Conservation (phyloP, 345 rosid species). For the Brassica napus region DNA sequence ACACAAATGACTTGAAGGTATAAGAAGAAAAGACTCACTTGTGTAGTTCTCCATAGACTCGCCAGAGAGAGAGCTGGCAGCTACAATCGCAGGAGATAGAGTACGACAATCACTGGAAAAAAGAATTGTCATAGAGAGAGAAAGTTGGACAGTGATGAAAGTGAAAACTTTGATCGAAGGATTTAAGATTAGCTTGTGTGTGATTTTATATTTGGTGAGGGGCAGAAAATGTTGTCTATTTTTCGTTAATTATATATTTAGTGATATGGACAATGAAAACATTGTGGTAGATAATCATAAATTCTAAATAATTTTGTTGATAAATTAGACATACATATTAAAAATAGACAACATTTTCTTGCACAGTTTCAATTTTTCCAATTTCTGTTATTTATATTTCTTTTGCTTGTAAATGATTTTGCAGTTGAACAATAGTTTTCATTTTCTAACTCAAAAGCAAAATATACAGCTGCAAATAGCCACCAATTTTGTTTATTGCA, state of each 20-base stretch:
- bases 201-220: neutral
- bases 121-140: no score
- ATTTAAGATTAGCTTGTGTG: neutral
- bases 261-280: neutral
- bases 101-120: no score
- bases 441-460: neutral
- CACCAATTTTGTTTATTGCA: slow-evolving; percentile 3
- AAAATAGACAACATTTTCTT: neutral
- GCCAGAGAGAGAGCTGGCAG: no score
- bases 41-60: no score
- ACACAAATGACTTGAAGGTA: no score
- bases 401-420: neutral
- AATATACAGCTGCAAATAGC: neutral
- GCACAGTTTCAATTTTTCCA: neutral
- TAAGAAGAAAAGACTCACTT: no score
- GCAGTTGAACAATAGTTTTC: neutral
- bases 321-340: neutral
- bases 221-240: neutral
- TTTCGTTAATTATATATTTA: no score
- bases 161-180: neutral
- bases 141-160: no score
- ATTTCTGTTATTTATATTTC: no score
- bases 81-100: neutral
- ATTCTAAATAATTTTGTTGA: neutral
- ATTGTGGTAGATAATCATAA: neutral